phyloP scores from a whole-genome alignment of 2,329 filamentous ascomycete species.

The Periconia macrospinosa region DNA sequence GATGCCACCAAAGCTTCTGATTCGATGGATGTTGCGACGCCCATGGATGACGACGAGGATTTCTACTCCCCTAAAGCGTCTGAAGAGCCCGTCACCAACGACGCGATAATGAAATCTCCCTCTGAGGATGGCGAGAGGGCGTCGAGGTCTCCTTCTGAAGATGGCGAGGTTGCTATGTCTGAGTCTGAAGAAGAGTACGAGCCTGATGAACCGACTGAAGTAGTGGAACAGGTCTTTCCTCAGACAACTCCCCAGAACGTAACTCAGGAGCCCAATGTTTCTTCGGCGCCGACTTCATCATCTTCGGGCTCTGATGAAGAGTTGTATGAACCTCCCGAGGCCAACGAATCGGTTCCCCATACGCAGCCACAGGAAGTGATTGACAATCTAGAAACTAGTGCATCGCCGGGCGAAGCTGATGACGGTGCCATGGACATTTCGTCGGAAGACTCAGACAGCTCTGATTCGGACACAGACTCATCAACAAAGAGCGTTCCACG shows the following conservation, averaged over 20 bases:
- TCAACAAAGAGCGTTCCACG: conserved; percentile 14
- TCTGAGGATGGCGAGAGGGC: conserved; percentile 39
- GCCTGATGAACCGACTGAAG: conserved; percentile 23
- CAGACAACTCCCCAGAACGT: background rate
- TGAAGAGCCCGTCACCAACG: background rate
- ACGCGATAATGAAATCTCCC: conserved; percentile 13
- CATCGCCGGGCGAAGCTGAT: conserved; percentile 21
- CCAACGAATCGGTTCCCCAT: conserved; percentile 22
- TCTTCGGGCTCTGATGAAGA: conserved; percentile 25
- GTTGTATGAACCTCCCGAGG: conserved; percentile 36
- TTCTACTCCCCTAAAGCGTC: conserved; percentile 38
- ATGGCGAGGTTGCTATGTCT: conserved; percentile 40
- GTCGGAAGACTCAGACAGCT: conserved; percentile 17
- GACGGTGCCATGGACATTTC: conserved; percentile 40
- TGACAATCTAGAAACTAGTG: background rate
- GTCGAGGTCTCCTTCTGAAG: conserved; percentile 31
- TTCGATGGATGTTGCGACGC: conserved; percentile 16
- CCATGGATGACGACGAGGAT: conserved; percentile 36
- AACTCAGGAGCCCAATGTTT: conserved; percentile 1
- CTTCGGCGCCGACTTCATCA: background rate
- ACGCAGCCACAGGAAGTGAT: background rate
- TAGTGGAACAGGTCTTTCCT: background rate
- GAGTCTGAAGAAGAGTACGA: conserved; percentile 38
- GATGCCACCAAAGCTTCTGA: background rate
- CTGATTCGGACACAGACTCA: conserved; percentile 23